These are phyloP conservation scores for Lasiodiplodia sp. DNA, from an alignment of 2,329 filamentous ascomycete species.

Conservation along the genomic window DNA sequence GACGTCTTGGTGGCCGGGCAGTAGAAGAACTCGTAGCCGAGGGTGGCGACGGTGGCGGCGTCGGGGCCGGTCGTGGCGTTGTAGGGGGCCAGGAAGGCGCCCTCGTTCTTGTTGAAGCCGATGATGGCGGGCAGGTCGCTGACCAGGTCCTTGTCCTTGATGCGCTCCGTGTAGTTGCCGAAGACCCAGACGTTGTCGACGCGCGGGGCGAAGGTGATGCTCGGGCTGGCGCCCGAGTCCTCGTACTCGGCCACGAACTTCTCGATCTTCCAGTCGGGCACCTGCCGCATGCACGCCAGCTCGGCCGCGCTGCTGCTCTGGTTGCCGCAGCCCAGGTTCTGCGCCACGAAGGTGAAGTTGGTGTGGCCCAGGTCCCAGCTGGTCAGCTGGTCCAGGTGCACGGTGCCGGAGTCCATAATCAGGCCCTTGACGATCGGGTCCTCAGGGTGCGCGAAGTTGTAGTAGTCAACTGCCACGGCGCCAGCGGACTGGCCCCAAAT, in stretches of 20 bases:
- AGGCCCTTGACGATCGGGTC: conserved; percentile 59
- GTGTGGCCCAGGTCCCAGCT: conserved; percentile 38
- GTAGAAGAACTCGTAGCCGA: conserved; percentile 37
- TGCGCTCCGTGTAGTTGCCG: conserved; percentile 44
- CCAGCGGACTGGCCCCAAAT: conserved; percentile 37
- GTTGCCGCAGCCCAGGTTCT: conserved; percentile 44
- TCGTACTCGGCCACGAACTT: conserved; percentile 43
- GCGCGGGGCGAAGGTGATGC: conserved; percentile 40
- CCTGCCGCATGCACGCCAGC: conserved; percentile 47
- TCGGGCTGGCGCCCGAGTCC: conserved; percentile 38
- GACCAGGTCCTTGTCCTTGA: conserved; percentile 36
- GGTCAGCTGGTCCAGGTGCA: conserved; percentile 40
- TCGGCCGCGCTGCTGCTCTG: conserved; percentile 36
- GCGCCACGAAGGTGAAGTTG: conserved; percentile 51
- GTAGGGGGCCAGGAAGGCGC: conserved; percentile 44
- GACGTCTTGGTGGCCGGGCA: conserved; percentile 43
- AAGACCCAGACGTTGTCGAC: conserved; percentile 45
- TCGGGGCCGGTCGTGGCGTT: conserved; percentile 40
- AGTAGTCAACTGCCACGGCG: conserved; percentile 50
- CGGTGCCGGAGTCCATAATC: conserved; percentile 59
- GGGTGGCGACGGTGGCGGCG: conserved; percentile 35
- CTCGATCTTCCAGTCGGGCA: conserved; percentile 41
- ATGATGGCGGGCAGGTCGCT: conserved; percentile 44
- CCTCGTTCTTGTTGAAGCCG: conserved; percentile 46
- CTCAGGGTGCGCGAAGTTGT: conserved; percentile 55